Conservation (phyloP, 1,284 basidiomycete species). For the Melampsora americana region DNA sequence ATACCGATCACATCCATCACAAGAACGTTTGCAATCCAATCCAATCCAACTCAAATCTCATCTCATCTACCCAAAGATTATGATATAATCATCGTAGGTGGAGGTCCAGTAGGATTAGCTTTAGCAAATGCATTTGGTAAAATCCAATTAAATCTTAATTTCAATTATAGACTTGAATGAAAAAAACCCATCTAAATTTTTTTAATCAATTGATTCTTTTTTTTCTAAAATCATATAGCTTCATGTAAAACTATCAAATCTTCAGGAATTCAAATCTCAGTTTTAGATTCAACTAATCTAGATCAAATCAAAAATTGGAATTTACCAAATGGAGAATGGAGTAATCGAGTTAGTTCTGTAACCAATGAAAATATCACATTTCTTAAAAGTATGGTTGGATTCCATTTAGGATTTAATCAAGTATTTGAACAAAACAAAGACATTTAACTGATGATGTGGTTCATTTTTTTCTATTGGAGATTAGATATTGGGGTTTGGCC, state of each 20-base stretch:
- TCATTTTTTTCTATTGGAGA: too few relatives aligned
- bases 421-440: neutral
- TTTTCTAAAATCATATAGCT: constrained; percentile 17
- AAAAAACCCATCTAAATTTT: too few relatives aligned
- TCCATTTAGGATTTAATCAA: constrained; percentile 2
- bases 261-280: constrained; percentile 58
- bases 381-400: constrained; percentile 63
- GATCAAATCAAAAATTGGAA: constrained; percentile 68
- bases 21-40: neutral
- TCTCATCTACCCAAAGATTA: neutral
- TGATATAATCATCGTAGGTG: constrained; percentile 89
- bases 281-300: constrained; percentile 77
- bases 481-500: constrained; percentile 77
- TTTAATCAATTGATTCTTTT: constrained; percentile 10
- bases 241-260: constrained; percentile 12
- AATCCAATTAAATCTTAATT: too few relatives aligned
- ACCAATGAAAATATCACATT: constrained; percentile 77
- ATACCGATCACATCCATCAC: too few relatives aligned
- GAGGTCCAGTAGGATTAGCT: constrained; percentile 85
- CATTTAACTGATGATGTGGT: neutral
- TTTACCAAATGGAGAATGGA: constrained; percentile 63
- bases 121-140: constrained; percentile 75
- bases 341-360: constrained; percentile 83
- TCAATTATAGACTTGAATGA: too few relatives aligned
- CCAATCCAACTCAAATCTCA: neutral